Conservation (phyloP, 2,329 filamentous ascomycete species). For the Ilyonectria destructans region DNA sequence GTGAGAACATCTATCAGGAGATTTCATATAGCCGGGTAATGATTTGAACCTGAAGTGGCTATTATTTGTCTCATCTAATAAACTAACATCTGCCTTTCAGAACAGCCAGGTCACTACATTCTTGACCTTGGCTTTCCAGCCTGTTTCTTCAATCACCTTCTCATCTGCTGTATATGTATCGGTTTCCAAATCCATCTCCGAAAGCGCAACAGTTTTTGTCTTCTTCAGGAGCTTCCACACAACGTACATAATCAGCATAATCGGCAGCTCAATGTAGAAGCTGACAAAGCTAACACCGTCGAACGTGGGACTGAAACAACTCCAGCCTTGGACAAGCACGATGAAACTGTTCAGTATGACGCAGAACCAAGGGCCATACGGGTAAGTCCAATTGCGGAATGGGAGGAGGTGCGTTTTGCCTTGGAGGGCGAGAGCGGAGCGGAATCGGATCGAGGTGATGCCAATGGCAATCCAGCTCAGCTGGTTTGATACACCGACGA, state of each 20-base stretch:
- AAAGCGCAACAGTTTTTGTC: slow-evolving; percentile 70
- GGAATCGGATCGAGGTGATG: slow-evolving; percentile 77
- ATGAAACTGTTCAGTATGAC: slow-evolving; percentile 73
- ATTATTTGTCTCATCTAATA: not conserved
- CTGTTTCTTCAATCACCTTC: slow-evolving; percentile 46
- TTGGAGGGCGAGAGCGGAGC: slow-evolving; percentile 69
- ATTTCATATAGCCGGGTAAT: too few species aligned
- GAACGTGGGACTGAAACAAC: slow-evolving; percentile 73
- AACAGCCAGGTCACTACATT: slow-evolving; percentile 54
- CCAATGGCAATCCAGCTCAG: slow-evolving; percentile 78
- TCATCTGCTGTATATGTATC: slow-evolving; percentile 70
- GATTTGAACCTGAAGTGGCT: not conserved
- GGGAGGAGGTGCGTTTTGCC: slow-evolving; percentile 74
- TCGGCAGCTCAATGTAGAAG: slow-evolving; percentile 74
- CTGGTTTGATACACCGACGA: slow-evolving; percentile 79
- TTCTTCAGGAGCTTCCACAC: slow-evolving; percentile 81
- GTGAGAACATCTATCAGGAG: not conserved
- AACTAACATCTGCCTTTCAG: slow-evolving; percentile 31
- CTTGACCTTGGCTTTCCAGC: slow-evolving; percentile 65
- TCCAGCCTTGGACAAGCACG: slow-evolving; percentile 77
- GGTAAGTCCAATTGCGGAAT: slow-evolving; percentile 79
- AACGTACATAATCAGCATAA: slow-evolving; percentile 76
- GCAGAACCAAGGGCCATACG: slow-evolving; percentile 71
- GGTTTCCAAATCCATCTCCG: slow-evolving; percentile 75
- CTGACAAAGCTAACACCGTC: slow-evolving; percentile 74